phyloP scores from a whole-genome alignment of 2,329 filamentous ascomycete genomes.

The Hortaea sp. region DNA sequence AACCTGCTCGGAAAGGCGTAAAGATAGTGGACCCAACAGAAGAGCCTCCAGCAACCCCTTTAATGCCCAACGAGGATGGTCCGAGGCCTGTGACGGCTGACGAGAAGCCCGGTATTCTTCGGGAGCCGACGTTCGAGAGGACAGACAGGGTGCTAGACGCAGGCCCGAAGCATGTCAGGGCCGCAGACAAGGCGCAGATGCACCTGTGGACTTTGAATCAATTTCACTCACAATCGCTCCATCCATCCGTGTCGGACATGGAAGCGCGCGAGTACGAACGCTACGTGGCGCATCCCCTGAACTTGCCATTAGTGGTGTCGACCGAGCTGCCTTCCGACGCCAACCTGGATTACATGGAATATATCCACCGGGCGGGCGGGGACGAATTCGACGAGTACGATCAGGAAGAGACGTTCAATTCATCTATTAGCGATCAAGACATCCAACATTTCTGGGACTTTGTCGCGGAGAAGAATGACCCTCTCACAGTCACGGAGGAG shows the following conservation, averaged over 20 bases:
- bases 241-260: slow-evolving; percentile 65
- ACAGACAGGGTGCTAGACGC: slow-evolving; percentile 3
- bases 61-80: slow-evolving; percentile 1
- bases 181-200: slow-evolving; percentile 67
- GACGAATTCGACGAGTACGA: slow-evolving; percentile 37
- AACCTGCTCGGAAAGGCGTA: slow-evolving; percentile 55
- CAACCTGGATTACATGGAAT: slow-evolving; percentile 65
- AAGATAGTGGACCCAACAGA: slow-evolving; percentile 54
- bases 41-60: slow-evolving; percentile 5
- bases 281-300: slow-evolving; percentile 83
- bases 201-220: slow-evolving; percentile 84
- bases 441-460: slow-evolving; percentile 66
- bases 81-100: slow-evolving; percentile 3
- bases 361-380: slow-evolving; percentile 60
- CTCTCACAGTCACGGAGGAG: slow-evolving; percentile 76
- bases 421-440: slow-evolving; percentile 52
- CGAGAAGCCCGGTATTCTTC: slow-evolving; percentile 33
- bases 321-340: slow-evolving; percentile 51
- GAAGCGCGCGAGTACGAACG: slow-evolving; percentile 80
- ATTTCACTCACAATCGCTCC: slow-evolving; percentile 73
- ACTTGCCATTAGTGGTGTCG: slow-evolving; percentile 71
- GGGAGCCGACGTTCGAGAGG: slow-evolving; percentile 12
- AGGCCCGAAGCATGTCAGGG: slow-evolving; percentile 27
- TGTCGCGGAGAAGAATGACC: slow-evolving; percentile 66
- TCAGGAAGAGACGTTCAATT: slow-evolving; percentile 21